Base-by-base conservation (phyloP, 2,329 filamentous ascomycete species). In the Ophiostoma australiae region DNA sequence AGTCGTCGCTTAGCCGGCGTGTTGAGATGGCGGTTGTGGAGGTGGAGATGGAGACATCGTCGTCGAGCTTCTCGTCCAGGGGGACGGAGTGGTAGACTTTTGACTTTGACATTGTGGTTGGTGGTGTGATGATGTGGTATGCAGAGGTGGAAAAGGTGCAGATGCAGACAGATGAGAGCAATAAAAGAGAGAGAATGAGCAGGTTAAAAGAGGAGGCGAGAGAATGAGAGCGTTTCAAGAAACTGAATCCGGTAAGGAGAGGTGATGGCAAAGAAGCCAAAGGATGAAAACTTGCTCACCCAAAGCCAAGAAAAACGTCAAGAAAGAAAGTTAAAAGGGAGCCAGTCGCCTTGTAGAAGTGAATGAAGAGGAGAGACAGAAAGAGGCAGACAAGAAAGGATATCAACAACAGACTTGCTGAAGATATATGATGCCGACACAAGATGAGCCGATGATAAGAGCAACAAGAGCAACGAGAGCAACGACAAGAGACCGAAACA, bases 61-160 rank as follows among this genome's bases (percentile, higher is more conserved):
- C 73, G 58, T 74, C 70, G 27, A 79, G 73, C 71, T 77, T 78
- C 76, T 81, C 80, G 69, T 81, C 80, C 23, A 78, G 75, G 73
- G 79, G 76, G 20, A 80, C 76, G 1, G 78, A 72, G 33, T 78
- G 79, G 72, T 81, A 81, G 44, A 75, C 61, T 69, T 78, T 79
- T 15, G 78, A 73, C 80, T 67, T 44, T 27, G 66, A 27, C 66
- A 67, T 67, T 23, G 81, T 75, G 52, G 71, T 71, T 67, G 65
- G 35, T 39, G 63, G 52, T 58, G 23, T 58, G 52, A 13, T 58
- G 10, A 23, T 23, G 37, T 68, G 6, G 37, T 20, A 63, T 58
- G 23, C 11, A 67, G 10, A 35, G 31, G 10, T 13, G 52, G 31
- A 17, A 67, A 6, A 44, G 31, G 10, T 23, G 52, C 23, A 48